Evolutionary conservation across 139 green algal species (phyloP).

Genomic region (Mesotaenium endlicherianum): DNA sequence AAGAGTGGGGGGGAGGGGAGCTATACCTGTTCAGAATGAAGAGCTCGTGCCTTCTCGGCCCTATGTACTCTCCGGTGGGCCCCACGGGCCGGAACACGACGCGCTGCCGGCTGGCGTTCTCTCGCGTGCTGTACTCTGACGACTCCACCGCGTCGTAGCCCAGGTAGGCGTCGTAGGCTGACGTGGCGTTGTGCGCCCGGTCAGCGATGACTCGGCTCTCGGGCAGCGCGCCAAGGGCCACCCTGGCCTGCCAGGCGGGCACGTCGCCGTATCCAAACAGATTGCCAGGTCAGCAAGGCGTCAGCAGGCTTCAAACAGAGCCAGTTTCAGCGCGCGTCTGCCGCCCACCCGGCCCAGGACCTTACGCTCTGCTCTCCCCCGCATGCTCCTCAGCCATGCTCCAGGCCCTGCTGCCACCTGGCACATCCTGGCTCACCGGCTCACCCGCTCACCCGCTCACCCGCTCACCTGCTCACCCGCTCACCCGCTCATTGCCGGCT

Average conservation of each 20-base stretch:
- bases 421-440: no score
- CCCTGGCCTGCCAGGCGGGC: neutral
- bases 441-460: no score
- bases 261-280: no score
- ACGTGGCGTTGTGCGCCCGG: neutral
- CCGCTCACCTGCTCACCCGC: no score
- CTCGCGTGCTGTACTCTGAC: neutral
- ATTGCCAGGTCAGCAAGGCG: no score
- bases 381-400: no score
- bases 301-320: no score
- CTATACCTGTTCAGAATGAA: conserved; percentile 4
- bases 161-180: neutral
- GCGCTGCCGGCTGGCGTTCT: neutral
- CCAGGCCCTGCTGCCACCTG: no score
- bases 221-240: neutral
- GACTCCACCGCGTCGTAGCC: neutral
- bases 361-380: no score
- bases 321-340: no score
- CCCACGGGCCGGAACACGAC: neutral
- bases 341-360: no score
- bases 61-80: neutral
- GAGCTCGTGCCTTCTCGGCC: neutral
- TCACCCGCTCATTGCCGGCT: no score
- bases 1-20: neutral
- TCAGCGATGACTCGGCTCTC: neutral